Base-by-base conservation (phyloP, 2,329 filamentous ascomycete genomes). In the Ophiocordyceps camponoti-floridani region DNA sequence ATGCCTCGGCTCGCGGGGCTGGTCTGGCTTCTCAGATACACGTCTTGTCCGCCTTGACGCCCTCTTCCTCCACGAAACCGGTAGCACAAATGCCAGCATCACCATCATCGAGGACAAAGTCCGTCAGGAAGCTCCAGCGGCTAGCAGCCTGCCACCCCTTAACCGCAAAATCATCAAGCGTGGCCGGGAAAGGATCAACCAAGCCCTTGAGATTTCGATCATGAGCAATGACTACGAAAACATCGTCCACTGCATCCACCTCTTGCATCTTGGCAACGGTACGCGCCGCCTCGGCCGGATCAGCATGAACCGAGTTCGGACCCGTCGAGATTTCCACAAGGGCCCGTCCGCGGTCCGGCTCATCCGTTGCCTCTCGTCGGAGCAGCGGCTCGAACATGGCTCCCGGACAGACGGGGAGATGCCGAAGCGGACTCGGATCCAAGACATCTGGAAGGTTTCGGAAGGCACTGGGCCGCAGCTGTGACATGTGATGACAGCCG, bases 401-500 rank as follows among this genome's bases (percentile, higher is more conserved):
- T 6, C 31, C 31, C 12, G 31, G 31, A 35, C 31, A 35, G 31
- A 35, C 12, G 9, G 31, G 31, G 5, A 35, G 31, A 14, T 35
- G 31, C 12, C 13, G 10, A 14, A 35, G 31, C 31, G 31, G 31
- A n/a, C 31, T 35, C 12, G 31, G 31, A n/a, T 35, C 31, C 12
- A 35, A 6, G 31, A 35, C 12, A 12, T 35, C 31, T 6, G 31
- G 31, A 12, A 35, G 31, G 4, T 6, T 6, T 14, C 31, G 31
- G 31, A 14, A 35, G 12, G 31, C 12, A n/a, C 31, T 35, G 31
- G 31, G 31, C 13, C 31, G 31, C 6, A 35, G 31, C 31, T 35
- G 12, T 12, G 31, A 12, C 31, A 35, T 35, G 35, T 50, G 43
- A 33, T 54, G 49, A 16, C 48, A 52, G 11, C 48, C 47, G 27